Evolutionary conservation across 1,284 basidiomycete genomes (phyloP), one percentile per base, ranked within the genome.

Genomic region (Sporisorium graminicola): DNA sequence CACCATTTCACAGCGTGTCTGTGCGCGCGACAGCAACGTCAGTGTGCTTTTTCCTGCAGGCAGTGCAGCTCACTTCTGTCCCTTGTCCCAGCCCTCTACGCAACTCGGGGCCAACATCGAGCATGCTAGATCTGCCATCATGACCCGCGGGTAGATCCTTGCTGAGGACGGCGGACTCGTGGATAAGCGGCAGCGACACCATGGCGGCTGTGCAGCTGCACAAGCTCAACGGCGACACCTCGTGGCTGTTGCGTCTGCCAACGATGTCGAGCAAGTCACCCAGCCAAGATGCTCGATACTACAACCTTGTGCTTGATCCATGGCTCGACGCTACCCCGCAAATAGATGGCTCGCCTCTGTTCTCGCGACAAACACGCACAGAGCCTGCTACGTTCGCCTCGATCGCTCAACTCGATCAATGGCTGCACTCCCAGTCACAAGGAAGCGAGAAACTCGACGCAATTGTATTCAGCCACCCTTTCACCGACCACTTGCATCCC

Each of bases 191-290:
- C 51, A 12, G 3, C 35, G 44, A 44, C 6, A n/a, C n/a, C n/a
- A 72, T 72, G 69, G 40, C 52, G 2, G 46, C 47, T 12, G 65
- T 76, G 12, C 52, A 72, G 55, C 27, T 76, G 55, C 65, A 72
- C 65, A 76, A 72, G 50, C 65, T 76, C 57, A 76, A 76, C 40
- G 74, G 69, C 37, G 74, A 76, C 47, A 72, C 74, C 5, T 67
- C 68, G 10, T 76, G 74, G 74, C 65, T 76, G 5, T 20, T 76
- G 14, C 68, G 62, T 22, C 40, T 76, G 3, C 73, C 72, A 3
- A 37, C 10, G 2, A 37, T 6, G 7, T 22, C 43, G 10, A 16
- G 16, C 18, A 24, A 31, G 29, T 31, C 29, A 5, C 29, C 22
- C 9, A 2, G 16, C 35, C 29, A 14, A 5, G 33, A 44, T 16